Conservation (phyloP, 768 basidiomycete genomes). For the Favolaschia claudopus region DNA sequence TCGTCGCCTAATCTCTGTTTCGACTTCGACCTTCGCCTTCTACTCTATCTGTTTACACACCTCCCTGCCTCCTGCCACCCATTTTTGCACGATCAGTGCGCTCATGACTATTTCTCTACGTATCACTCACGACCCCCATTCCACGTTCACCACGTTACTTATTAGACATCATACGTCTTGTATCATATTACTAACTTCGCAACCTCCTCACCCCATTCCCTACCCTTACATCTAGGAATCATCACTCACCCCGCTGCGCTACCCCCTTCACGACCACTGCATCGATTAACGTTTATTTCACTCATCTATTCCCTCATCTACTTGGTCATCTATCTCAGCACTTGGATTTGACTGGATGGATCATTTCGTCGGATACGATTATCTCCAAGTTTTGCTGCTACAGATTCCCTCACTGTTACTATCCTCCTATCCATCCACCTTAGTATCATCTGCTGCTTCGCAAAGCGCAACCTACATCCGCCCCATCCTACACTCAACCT, state of each 20-base stretch:
- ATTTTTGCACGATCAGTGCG: background rate
- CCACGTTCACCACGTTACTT: constrained; percentile 40
- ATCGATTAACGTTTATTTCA: no score
- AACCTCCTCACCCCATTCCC: background rate
- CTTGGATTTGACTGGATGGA: no score
- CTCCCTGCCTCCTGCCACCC: background rate
- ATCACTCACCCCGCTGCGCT: constrained; percentile 18
- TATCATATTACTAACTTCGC: constrained; percentile 23
- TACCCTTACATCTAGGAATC: no score
- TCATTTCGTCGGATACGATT: no score
- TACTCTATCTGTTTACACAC: constrained; percentile 10
- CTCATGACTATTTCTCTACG: constrained; percentile 13
- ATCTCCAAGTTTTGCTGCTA: no score
- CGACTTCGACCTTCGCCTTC: background rate
- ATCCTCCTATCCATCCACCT: no score
- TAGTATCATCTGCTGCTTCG: no score
- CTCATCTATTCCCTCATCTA: no score
- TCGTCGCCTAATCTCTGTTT: background rate
- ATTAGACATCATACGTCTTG: constrained; percentile 37
- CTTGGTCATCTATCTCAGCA: no score
- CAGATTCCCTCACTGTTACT: no score
- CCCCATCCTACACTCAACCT: constrained; percentile 19
- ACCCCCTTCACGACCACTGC: background rate
- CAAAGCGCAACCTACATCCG: no score
- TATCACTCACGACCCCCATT: no score